These are phyloP conservation scores for Microsporum canis DNA, from an alignment of 2,329 filamentous ascomycete genomes.

Conservation along the genomic window DNA sequence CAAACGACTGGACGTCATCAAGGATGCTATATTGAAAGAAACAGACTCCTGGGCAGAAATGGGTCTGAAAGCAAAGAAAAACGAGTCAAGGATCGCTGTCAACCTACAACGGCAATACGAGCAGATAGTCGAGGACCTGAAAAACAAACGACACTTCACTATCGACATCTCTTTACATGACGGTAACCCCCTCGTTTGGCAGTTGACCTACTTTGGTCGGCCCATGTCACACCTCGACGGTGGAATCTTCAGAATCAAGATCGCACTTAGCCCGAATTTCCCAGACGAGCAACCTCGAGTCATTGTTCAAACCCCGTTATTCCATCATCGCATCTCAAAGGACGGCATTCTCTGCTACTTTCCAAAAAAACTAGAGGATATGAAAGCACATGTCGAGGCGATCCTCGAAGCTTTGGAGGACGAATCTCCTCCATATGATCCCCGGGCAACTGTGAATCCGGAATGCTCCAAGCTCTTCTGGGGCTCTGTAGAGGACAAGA, in stretches of 20 bases:
- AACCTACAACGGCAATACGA: conserved; percentile 77
- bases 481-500: conserved; percentile 68
- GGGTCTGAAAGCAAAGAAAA: conserved; percentile 51
- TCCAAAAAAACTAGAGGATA: conserved; percentile 59
- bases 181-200: conserved; percentile 81
- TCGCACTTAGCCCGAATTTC: conserved; percentile 72
- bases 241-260: conserved; percentile 70
- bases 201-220: conserved; percentile 75
- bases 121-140: conserved; percentile 66
- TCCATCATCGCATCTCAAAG: conserved; percentile 74
- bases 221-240: conserved; percentile 91
- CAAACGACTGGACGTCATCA: conserved; percentile 56
- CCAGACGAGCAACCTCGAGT: conserved; percentile 81
- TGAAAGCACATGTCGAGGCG: conserved; percentile 70
- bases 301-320: conserved; percentile 67
- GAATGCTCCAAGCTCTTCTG: conserved; percentile 81
- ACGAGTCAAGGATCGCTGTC: conserved; percentile 64
- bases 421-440: conserved; percentile 77
- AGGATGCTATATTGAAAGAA: conserved; percentile 60
- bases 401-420: conserved; percentile 78
- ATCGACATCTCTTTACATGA: conserved; percentile 67
- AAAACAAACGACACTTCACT: conserved; percentile 55
- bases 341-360: conserved; percentile 78
- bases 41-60: conserved; percentile 58
- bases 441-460: conserved; percentile 71